These are phyloP conservation scores for Epichloe typhina DNA, from an alignment of 2,329 filamentous ascomycete genomes.

Conservation along the genomic window DNA sequence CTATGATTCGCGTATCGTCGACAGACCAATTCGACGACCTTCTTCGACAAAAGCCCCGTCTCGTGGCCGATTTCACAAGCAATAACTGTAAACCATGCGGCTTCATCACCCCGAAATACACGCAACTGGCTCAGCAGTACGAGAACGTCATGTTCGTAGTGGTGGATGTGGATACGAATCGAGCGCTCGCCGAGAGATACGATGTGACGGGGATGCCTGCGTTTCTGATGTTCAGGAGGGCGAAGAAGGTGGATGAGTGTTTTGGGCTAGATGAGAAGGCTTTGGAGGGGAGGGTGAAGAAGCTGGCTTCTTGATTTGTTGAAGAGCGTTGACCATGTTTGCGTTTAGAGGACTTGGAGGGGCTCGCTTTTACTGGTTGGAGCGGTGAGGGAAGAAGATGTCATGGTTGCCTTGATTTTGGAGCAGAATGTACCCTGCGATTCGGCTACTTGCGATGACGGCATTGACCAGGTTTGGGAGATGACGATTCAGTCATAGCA, in stretches of 20 bases:
- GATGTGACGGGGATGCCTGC: constrained; percentile 86
- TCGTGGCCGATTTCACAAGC: constrained; percentile 64
- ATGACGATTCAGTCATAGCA: not conserved
- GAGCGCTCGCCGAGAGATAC: constrained; percentile 63
- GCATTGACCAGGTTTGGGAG: not conserved
- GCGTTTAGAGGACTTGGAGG: no score
- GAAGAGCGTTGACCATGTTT: constrained; percentile 7
- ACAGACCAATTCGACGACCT: constrained; percentile 38
- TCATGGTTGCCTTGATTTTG: not conserved
- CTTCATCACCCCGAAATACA: constrained; percentile 57
- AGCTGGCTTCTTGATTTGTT: constrained; percentile 9
- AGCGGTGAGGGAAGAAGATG: not conserved
- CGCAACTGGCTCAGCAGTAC: constrained; percentile 32
- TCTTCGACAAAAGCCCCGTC: constrained; percentile 33
- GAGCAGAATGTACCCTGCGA: not conserved
- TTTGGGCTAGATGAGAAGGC: constrained; percentile 1
- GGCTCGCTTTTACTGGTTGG: not conserved
- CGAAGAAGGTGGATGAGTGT: constrained; percentile 50
- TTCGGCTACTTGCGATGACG: not conserved
- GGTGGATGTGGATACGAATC: constrained; percentile 76
- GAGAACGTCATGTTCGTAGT: constrained; percentile 66
- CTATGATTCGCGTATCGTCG: constrained; percentile 1
- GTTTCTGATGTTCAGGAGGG: constrained; percentile 73
- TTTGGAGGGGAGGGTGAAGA: not conserved
- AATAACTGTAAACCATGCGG: constrained; percentile 91